Evolutionary conservation across 352 stramenopile genomes (phyloP), one percentile per base, ranked within the genome.

Genomic region (Globisporangium okanoganense): DNA sequence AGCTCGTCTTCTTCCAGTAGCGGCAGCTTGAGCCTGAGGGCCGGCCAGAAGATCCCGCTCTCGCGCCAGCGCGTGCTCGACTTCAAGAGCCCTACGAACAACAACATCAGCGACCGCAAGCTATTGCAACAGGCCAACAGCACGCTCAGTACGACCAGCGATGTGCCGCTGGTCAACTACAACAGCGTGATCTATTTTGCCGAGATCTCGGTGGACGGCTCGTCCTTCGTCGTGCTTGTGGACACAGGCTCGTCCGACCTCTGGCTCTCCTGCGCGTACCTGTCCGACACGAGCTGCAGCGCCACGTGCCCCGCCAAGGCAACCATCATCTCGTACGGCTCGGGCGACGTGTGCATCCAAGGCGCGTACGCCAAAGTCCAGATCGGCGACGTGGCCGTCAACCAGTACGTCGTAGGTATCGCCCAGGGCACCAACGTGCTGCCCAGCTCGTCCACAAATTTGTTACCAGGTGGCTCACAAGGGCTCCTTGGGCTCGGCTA

Each of bases 211-310:
- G 68, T 93, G 41, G 69, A 76, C 50, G 56, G 55, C 49, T 64
- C 66, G 5, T 62, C 60, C 2, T 89, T 78, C 69, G 62, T 70
- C 0, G 73, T 92, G 56, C 71, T 85, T 22, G 70, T 92, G 20
- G 83, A 93, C 69, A 93, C 81, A 7, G 84, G 84, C 48, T 93
- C 84, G 45, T 88, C 84, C 14, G 81, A 93, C 64, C 65, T 90
- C 8, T 93, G 84, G 81, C 66, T 93, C 61, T 84, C 79, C 13
- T 93, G 83, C 62, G 76, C 75, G 44, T 83, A 75, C 66, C 61
- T 87, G 45, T 70, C 55, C 24, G 47, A 63, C 48, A 61, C 66
- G 20, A 72, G 64, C 16, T 92, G 83, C 55, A 25, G 56, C 38
- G 66, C 61, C 9, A 63, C 69, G n/a, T 93, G 83, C 47, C 81